phyloP scores from a whole-genome alignment of 2,329 filamentous ascomycete species.

The Fusarium caatingaense region DNA sequence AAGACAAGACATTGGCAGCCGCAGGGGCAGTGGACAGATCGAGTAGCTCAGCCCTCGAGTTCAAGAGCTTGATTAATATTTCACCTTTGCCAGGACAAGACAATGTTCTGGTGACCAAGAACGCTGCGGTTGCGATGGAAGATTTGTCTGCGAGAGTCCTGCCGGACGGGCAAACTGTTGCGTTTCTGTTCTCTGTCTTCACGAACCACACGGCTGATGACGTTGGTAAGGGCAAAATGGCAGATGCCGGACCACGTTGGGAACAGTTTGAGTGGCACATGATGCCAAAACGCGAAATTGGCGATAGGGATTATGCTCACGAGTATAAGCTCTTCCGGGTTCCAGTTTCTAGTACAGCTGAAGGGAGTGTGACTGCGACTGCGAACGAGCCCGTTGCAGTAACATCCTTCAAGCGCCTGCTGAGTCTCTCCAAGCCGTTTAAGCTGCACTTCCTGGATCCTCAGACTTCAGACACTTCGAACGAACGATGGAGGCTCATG shows the following conservation, averaged over 20 bases:
- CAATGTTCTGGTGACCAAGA: background rate
- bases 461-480: background rate
- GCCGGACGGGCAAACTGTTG: background rate
- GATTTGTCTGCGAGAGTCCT: background rate
- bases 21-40: background rate
- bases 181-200: background rate
- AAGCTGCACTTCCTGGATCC: background rate
- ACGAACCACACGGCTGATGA: background rate
- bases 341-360: background rate
- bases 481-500: background rate
- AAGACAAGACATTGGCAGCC: background rate
- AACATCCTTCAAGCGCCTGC: background rate
- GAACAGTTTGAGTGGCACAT: background rate
- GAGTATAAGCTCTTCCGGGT: background rate
- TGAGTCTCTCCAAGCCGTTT: background rate
- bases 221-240: background rate
- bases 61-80: background rate
- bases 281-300: background rate
- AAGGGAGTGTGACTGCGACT: background rate
- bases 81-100: background rate
- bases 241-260: background rate
- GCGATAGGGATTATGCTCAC: background rate
- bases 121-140: background rate
- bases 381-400: background rate
- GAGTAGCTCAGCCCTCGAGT: background rate